Evolutionary conservation across 768 basidiomycete species (phyloP).

Genomic region (Lactifluus pinguis): DNA sequence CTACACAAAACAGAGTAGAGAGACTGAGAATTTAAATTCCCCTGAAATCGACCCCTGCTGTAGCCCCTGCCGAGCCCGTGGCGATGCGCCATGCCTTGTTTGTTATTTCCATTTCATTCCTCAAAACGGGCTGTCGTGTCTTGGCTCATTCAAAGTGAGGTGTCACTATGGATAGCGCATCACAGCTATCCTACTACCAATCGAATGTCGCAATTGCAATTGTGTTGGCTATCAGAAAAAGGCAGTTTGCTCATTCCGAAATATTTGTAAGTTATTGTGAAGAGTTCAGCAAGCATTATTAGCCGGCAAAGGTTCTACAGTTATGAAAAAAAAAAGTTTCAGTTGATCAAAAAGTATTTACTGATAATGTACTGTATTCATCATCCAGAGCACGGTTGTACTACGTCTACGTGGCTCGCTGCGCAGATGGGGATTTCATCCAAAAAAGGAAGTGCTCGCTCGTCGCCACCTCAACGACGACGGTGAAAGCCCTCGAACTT

Average conservation of each 20-base stretch:
- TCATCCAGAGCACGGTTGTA: neutral
- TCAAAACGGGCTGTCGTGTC: too few relatives aligned
- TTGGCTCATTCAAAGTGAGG: neutral
- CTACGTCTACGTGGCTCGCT: neutral
- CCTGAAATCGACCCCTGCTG: neutral
- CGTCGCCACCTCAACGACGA: slow-evolving; percentile 1
- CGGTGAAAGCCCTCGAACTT: neutral
- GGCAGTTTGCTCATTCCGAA: too few relatives aligned
- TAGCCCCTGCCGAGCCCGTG: neutral
- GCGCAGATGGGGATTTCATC: neutral
- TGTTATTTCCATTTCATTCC: neutral
- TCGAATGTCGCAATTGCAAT: too few relatives aligned
- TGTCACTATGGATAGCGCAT: too few relatives aligned
- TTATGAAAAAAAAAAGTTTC: neutral
- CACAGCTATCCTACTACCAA: too few relatives aligned
- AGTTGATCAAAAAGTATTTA: neutral
- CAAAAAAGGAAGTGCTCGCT: neutral
- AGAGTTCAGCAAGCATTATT: too few relatives aligned
- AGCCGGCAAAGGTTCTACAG: too few relatives aligned
- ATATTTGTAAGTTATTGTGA: too few relatives aligned
- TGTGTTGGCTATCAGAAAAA: too few relatives aligned
- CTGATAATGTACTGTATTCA: neutral
- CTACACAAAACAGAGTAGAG: too few relatives aligned
- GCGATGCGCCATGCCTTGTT: neutral
- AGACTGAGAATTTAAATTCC: too few relatives aligned